Base-by-base conservation (phyloP, 2,329 filamentous ascomycete species). In the Fusarium sp. region DNA sequence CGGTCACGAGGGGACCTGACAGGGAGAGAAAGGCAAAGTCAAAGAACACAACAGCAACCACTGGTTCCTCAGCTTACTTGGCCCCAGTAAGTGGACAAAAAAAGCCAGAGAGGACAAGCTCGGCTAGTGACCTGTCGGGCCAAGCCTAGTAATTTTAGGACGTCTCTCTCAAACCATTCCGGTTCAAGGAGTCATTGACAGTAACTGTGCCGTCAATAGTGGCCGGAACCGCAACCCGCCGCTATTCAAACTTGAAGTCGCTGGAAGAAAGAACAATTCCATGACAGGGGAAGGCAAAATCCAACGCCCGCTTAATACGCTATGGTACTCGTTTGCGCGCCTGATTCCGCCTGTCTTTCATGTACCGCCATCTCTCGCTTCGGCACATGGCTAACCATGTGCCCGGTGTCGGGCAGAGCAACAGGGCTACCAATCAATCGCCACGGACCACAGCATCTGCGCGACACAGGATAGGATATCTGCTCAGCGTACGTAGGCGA, bases 261-360 rank as follows among this genome's bases (percentile, higher is more conserved):
- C 55, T 49, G 64, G 73, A 74, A 74, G n/a, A 73, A 75, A 75
- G 67, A 75, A 75, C 74, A 75, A 75, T 75, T 75, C 74, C 51
- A 75, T 51, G 69, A 66, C 73, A 66, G 59, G 71, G 72, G 71
- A 54, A 53, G n/a, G 37, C 42, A 63, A 23, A 14, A 37, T 45
- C 45, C 45, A 69, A 61, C 63, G 49, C 51, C 63, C 46, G 63
- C 37, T 47, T 47, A 27, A 55, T 56, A 71, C 59, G 60, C 60
- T 63, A 49, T 41, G 27, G 65, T 63, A 71, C 68, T 50, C 43
- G 28, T 46, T 37, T 51, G 30, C 37, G 20, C 54, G 18, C 49
- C 46, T 27, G 40, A 47, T 28, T 47, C 41, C 63, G 12, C 43
- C 50, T 48, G 42, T 16, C 30, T 21, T 57, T 48, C 50, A 60